Base-by-base conservation (phyloP, 78 protist species). In the Cyanophora paradoxa region DNA sequence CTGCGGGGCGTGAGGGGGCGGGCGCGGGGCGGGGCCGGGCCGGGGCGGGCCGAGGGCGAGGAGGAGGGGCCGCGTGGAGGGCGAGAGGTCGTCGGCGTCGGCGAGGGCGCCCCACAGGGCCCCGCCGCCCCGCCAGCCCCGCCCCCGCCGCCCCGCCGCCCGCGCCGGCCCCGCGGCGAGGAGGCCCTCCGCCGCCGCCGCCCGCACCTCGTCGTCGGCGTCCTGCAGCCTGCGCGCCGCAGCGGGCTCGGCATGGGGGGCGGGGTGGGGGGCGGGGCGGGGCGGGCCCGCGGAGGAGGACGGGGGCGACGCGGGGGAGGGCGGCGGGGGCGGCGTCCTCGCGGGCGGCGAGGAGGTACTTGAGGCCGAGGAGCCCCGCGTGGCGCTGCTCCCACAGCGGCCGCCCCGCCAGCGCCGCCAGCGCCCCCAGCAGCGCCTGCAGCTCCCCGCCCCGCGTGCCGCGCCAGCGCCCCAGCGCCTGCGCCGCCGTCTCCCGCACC, bases 401-500 rank as follows among this genome's bases (percentile, higher is more conserved):
- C 30, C 3, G 16, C 19, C 46, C 22, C 42, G 66, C 48, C 58
- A 74, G 33, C 28, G 30, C 24, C 46, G n/a, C 26, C 28, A 74
- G 37, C 52, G 44, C 63, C 19, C 14, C 17, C 34, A 17, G 46
- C 46, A 62, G 71, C 11, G 0, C 19, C 28, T 10, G n/a, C n/a
- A 17, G 41, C n/a, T 26, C 59, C 46, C 46, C 8, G 46, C 46
- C 20, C 46, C 46, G 46, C 46, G 46, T 8, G 8, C 4, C n/a
- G n/a, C n/a, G n/a, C n/a, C n/a, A 61, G 16, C 72, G 74, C 24
- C 90, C 94, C 20, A 91, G 74, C 26, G 85, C 83, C 57, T 91
- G 94, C 16, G 94, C 88, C n/a, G 84, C 73, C 16, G 85, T 89
- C 71, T 93, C 97, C 16, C 93, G 87, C 33, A 93, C 93, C 16